Base-by-base conservation (phyloP, 2,329 filamentous ascomycete species). In the Chaetothyriales sp. region DNA sequence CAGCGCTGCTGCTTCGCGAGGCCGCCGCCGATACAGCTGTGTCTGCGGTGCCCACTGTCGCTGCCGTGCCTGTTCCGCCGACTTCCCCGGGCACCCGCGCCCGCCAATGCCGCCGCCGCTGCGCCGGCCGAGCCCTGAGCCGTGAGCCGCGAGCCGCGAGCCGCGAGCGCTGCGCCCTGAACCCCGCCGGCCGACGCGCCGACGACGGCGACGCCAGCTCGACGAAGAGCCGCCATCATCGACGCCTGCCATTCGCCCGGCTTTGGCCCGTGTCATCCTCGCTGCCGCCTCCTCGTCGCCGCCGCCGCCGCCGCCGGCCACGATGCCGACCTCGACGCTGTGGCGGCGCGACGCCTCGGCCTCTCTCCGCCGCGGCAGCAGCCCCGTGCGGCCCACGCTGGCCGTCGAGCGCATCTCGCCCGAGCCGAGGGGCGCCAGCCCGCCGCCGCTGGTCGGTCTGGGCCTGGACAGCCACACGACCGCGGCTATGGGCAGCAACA, bases 341-440 rank as follows among this genome's bases (percentile, higher is more conserved):
- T 61, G 59, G 59, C 57, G 59, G 13, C 55, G 53, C 29, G 50
- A 52, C 43, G 22, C 48, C 29, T 51, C 55, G 18, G 51, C 29
- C 43, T 18, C 44, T 33, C 49, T 47, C 1, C 51, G 40, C 33
- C 53, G 57, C 37, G 54, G 50, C 29, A 46, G 43, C 44, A 59
- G 54, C 44, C 59, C 59, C 45, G 45, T 50, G 15, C 59, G 56
- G 18, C 59, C 57, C 9, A 40, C 46, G 2, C 47, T 43, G 20
- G 54, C 58, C 19, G 56, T 59, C 46, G 59, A 61, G 50, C 53
- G 56, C n/a, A 54, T 61, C 18, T 61, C 59, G 22, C 59, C 59
- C 43, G 54, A 58, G 47, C 57, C 57, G 48, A 15, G 33, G 5
- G 22, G 22, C 22, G 22, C 22, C 22, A 44, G 43, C 22, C 51